Percentiles rank a stretch among this genome's conserved stretches.
Conservation (phyloP, 345 rosid species). For the Microthlaspi erraticum region DNA sequence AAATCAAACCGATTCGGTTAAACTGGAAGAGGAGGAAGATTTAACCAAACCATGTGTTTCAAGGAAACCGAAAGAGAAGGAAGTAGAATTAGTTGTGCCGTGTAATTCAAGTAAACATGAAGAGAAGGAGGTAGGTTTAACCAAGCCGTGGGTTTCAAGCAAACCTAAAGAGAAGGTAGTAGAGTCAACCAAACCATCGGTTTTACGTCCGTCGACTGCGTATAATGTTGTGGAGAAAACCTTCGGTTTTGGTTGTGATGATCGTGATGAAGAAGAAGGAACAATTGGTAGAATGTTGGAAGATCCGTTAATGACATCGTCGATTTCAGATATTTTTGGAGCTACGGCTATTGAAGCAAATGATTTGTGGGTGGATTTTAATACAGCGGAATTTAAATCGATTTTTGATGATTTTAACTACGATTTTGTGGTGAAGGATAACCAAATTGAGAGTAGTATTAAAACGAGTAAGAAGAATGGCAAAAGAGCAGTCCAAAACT, state of each 20-base stretch:
- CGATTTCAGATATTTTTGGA: conserved; percentile 23
- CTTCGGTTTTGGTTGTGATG: conserved; percentile 11
- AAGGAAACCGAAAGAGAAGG: conserved; percentile 1
- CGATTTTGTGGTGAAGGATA: background rate
- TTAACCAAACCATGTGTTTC: background rate
- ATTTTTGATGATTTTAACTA: background rate
- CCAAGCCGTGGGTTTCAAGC: background rate
- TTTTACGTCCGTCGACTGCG: too few species aligned
- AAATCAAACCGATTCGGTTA: conserved; percentile 1
- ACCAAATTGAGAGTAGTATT: background rate
- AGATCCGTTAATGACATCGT: conserved; percentile 21
- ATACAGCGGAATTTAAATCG: background rate
- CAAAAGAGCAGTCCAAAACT: background rate
- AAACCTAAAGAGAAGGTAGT: background rate
- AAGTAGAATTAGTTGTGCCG: background rate
- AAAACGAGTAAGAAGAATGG: background rate
- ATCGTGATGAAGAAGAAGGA: conserved; percentile 20
- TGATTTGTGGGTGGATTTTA: background rate
- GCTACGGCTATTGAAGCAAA: background rate
- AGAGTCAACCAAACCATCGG: background rate
- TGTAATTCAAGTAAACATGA: background rate
- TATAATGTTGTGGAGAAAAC: background rate
- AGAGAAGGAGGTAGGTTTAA: background rate
- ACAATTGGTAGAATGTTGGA: conserved; percentile 28
- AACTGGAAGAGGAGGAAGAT: background rate